Evolutionary conservation across 306 rosid genomes (phyloP), one percentile per base, ranked within the genome.

Genomic region (Rosa lucieae): DNA sequence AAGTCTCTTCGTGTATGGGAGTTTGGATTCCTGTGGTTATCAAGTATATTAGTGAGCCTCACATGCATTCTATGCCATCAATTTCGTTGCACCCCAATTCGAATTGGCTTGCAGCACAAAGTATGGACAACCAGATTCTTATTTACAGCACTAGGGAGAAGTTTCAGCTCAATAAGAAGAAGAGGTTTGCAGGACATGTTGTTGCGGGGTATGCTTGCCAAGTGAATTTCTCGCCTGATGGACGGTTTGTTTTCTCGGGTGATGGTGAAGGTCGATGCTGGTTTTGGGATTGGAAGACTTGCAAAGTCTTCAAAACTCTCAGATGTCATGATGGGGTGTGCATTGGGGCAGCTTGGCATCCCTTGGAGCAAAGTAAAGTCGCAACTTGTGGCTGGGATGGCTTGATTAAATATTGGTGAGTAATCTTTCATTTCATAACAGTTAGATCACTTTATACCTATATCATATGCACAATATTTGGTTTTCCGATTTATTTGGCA

Each of bases 381-480:
- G 99, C 99, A 49, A 95, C 99, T 0, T 95, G 99, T 62, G 97
- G 99, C 77, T 95, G 99, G 99, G 99, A 95, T 73, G 99, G 99
- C 75, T 80, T 93, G 91, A 95, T 95, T 67, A 93, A 93, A 73
- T 95, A 95, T 70, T 93, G 99, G 99, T 95, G 53, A 82, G 98
- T 88, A 77, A 80, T 82, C 46, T 26, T 40, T 84, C 73, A 47
- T 73, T 58, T 72, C 46, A 51, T 77, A 43, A 26, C 51, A 39
- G 70, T 48, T 44, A 12, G 17, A 5, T 32, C 21, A 20, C 32
- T 37, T 21, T 62, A 8, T 32, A 29, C 58, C 4, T 14, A 70
- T 21, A 6, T 78, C 74, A 17, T 62, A 52, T 53, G 26, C 53
- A 48, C 53, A 80, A 61, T 49, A 77, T 39, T 46, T 84, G 46